Base-by-base conservation (phyloP, 2,329 filamentous ascomycete genomes). In the Xylaria sp. region DNA sequence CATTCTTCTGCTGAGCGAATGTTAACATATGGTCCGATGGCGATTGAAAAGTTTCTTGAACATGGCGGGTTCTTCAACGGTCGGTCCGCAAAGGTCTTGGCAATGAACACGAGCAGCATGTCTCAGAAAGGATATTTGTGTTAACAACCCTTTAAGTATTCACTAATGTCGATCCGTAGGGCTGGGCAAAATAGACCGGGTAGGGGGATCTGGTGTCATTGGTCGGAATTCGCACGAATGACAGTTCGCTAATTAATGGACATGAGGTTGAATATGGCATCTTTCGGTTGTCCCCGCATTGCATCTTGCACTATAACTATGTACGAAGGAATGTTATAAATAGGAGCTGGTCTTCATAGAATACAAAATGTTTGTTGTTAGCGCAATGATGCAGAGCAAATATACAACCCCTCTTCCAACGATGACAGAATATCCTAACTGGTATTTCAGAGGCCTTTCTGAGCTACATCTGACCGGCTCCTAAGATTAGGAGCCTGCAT, bases 91-190 rank as follows among this genome's bases (percentile, higher is more conserved):
- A 57, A 37, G 31, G 23, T 44, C 65, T 64, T 64, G 65, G 60
- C 65, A 28, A 46, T 1, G 25, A 67, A 63, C 65, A 67, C 65
- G 65, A 67, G 65, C 58, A 59, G 59, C 48, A 67, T 63, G 65
- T 59, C 65, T 63, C 48, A 67, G 34, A 28, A 55, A n/a, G 23
- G 23, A 3, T 52, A 10, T 28, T 57, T 48, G 39, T 23, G 18
- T 58, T 48, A 20, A 44, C 12, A 44, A 13, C 37, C 20, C 18
- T 46, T 39, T 28, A 23, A 3, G 20, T 28, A 20, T 3, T 18
- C 34, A 12, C 39, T 13, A 18, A 59, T 54, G 60, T 23, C 48
- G 52, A 64, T 63, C 65, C 59, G 28, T 64, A 67, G 55, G 65
- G 55, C 60, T 67, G 37, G 46, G 48, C 51, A 63, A 25, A 51